Conservation (phyloP, 345 rosid genomes). For the Salix udensis region DNA sequence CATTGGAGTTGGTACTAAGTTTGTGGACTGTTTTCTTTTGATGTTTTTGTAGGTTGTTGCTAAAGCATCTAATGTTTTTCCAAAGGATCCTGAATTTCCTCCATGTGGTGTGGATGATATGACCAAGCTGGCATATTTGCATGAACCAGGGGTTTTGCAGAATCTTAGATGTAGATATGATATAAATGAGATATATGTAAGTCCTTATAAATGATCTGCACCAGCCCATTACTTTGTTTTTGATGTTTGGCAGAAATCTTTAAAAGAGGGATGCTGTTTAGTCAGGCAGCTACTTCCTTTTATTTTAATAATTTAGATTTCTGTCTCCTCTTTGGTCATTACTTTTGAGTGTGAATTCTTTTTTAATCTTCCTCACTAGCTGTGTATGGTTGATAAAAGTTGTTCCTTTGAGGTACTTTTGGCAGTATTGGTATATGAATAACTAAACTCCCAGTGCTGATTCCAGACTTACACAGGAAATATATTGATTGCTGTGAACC, state of each 20-base stretch:
- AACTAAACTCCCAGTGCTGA: slow-evolving; percentile 20
- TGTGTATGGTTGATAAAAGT: neutral
- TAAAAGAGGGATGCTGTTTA: slow-evolving; percentile 1
- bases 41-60: slow-evolving; percentile 17
- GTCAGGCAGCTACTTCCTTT: neutral
- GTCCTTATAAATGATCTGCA: slow-evolving; percentile 1
- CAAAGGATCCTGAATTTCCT: slow-evolving; percentile 32
- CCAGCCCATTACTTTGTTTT: neutral
- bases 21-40: neutral
- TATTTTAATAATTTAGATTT: neutral
- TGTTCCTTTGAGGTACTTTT: neutral
- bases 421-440: neutral
- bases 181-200: slow-evolving; percentile 30
- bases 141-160: slow-evolving; percentile 27
- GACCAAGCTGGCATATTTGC: slow-evolving; percentile 36
- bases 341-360: neutral
- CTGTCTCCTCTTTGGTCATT: neutral
- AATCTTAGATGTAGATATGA: slow-evolving; percentile 29
- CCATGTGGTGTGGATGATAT: slow-evolving; percentile 29
- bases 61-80: slow-evolving; percentile 21
- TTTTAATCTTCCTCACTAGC: neutral
- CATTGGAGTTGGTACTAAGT: slow-evolving; percentile 2
- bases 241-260: neutral
- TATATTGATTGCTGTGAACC: slow-evolving; percentile 96
- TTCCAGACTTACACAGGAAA: slow-evolving; percentile 90